phyloP scores from a whole-genome alignment of 2,329 filamentous ascomycete species.

The Hymenoscyphus infarciens region DNA sequence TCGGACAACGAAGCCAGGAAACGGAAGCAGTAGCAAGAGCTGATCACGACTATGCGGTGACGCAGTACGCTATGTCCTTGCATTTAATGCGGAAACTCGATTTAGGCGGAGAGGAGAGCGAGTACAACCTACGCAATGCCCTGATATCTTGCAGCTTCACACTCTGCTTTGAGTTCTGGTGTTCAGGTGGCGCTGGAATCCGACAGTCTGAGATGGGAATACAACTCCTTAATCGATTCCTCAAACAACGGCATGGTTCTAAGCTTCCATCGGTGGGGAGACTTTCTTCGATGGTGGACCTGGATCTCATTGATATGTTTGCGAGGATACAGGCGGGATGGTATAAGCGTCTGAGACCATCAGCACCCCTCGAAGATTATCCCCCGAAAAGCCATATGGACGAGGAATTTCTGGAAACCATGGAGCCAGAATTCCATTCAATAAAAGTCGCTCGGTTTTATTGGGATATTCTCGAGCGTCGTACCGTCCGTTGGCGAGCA shows the following conservation, averaged over 20 bases:
- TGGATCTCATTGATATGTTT: not conserved
- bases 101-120: not conserved
- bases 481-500: conserved; percentile 1
- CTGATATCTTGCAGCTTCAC: conserved; percentile 3
- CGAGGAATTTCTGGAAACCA: not conserved
- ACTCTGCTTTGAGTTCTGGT: not conserved
- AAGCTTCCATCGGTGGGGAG: not conserved
- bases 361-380: not conserved
- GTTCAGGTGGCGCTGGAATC: not conserved
- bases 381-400: not conserved
- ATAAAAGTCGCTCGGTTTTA: not conserved
- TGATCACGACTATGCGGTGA: conserved; percentile 5
- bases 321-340: not conserved
- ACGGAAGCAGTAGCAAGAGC: not conserved
- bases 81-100: not conserved
- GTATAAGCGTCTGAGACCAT: not conserved
- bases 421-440: not conserved
- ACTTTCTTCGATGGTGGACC: not conserved
- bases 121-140: conserved; percentile 4
- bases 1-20: not conserved
- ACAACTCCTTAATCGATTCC: not conserved
- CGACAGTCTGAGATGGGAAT: conserved; percentile 3
- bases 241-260: not conserved
- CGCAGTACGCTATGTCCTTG: not conserved
- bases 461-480: not conserved